Evolutionary conservation across 441 rosid genomes (phyloP), one percentile per base, ranked within the genome.

Genomic region (Populus hybrid): DNA sequence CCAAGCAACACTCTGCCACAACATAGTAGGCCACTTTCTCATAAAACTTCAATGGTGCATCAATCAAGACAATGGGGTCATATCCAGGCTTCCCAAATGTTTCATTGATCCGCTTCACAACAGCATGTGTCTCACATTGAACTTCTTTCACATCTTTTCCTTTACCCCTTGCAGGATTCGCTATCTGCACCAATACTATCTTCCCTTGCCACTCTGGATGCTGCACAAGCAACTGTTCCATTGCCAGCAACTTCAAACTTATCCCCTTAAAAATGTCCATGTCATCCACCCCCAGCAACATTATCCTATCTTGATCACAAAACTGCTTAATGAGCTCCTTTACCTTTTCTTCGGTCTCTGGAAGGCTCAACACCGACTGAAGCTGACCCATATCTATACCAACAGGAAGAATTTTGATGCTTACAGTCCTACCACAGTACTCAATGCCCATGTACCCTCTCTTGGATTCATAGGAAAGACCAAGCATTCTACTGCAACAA

Each of bases 401-500:
- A 6, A 89, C 92, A 0, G 95, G 95, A 5, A 91, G 30, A 28
- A 28, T 28, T 28, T 28, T 28, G 30, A 28, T 28, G 30, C 30
- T 28, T 28, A 28, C 30, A 10, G 92, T 89, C 78, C 95, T 84
- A 34, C 95, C 92, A 59, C 86, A 91, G 67, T 90, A 91, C 74
- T 91, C 95, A 6, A 91, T 82, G 10, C 93, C 87, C 68, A 91
- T 88, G 76, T 88, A 87, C 23, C 93, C 94, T 78, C 94, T 83
- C 84, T 91, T 89, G 3, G 94, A 91, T 63, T 91, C 90, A 68
- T 89, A 91, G 30, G 90, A 83, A 75, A 91, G 89, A 80, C 94
- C 94, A 2, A 91, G 93, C 94, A 89, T 89, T 75, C 93, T 87
- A 73, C 94, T 89, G 76, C 94, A 91, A 59, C 94, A 91, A n/a